Percentiles rank a stretch among this genome's conserved stretches.
phyloP scores from a whole-genome alignment of 2,329 filamentous ascomycete genomes.

The Cucurbitaria berberidis region DNA sequence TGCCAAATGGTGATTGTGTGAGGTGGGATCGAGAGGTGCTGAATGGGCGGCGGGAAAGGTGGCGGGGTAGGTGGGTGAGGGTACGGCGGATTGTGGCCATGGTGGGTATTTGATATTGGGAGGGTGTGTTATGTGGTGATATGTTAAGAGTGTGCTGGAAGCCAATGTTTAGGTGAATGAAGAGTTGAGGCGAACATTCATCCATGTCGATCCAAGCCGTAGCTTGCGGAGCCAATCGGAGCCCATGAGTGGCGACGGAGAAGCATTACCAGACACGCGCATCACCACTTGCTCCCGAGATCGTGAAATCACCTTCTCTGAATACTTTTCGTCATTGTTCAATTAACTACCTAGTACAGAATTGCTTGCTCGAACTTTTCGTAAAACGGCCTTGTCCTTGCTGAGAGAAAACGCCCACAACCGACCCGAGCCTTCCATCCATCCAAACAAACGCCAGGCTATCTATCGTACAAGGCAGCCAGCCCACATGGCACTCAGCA shows the following conservation, averaged over 20 bases:
- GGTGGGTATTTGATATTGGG: neutral
- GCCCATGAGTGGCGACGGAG: constrained; percentile 25
- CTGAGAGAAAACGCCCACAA: constrained; percentile 11
- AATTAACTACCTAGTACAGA: constrained; percentile 8
- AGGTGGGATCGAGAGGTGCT: constrained; percentile 15
- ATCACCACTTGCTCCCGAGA: neutral
- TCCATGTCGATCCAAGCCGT: constrained; percentile 12
- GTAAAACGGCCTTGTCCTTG: neutral
- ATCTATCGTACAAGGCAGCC: constrained; percentile 17
- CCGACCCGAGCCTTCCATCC: neutral
- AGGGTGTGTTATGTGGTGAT: neutral
- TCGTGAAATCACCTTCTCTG: neutral
- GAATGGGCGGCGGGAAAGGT: constrained; percentile 31
- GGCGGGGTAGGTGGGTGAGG: constrained; percentile 30
- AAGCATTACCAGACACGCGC: neutral
- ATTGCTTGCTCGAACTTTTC: constrained; percentile 14
- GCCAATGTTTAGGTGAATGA: constrained; percentile 1
- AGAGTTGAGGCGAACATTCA: constrained; percentile 3
- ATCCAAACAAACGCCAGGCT: constrained; percentile 18
- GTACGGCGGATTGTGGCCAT: constrained; percentile 24
- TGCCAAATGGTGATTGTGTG: constrained; percentile 30
- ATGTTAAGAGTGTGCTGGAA: neutral
- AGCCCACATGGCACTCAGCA: neutral
- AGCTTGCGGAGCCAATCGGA: constrained; percentile 30
- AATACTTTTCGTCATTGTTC: neutral